These are phyloP conservation scores for Chrysanthemum seticuspe DNA, from an alignment of 129 eudicot genomes.

Conservation along the genomic window DNA sequence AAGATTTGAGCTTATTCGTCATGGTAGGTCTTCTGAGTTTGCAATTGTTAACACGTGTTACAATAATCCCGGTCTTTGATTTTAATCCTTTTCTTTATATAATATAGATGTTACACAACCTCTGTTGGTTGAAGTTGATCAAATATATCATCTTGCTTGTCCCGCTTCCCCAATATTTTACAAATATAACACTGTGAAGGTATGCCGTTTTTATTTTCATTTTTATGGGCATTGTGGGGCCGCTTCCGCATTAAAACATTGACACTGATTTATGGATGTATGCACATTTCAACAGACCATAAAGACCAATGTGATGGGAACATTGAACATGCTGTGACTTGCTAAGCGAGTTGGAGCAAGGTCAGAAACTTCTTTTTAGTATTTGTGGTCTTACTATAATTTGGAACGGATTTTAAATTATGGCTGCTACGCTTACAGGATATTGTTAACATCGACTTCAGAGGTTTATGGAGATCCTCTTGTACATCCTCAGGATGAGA, in stretches of 20 bases:
- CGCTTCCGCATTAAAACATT: background rate
- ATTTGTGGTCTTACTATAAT: background rate
- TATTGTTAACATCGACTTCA: constrained; percentile 82
- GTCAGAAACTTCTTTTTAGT: constrained; percentile 29
- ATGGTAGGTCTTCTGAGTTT: constrained; percentile 45
- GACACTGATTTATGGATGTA: background rate
- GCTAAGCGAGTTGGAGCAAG: constrained; percentile 93
- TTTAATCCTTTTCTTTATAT: background rate
- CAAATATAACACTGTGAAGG: constrained; percentile 85
- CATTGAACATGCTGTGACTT: constrained; percentile 85
- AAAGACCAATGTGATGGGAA: constrained; percentile 89
- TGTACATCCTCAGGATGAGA: constrained; percentile 83
- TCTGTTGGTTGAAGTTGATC: constrained; percentile 73
- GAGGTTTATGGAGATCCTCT: constrained; percentile 96
- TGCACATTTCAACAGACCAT: constrained; percentile 54
- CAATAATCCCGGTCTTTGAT: background rate
- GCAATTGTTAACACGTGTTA: background rate
- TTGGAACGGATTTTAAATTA: background rate
- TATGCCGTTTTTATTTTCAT: constrained; percentile 19
- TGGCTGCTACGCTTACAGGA: constrained; percentile 39
- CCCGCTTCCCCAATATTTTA: constrained; percentile 82
- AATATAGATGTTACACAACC: constrained; percentile 74
- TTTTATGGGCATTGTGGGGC: background rate
- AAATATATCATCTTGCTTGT: constrained; percentile 82
- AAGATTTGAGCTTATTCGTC: constrained; percentile 87